phyloP scores from a whole-genome alignment of 2,329 filamentous ascomycete species.

The Colletotrichum siamense region DNA sequence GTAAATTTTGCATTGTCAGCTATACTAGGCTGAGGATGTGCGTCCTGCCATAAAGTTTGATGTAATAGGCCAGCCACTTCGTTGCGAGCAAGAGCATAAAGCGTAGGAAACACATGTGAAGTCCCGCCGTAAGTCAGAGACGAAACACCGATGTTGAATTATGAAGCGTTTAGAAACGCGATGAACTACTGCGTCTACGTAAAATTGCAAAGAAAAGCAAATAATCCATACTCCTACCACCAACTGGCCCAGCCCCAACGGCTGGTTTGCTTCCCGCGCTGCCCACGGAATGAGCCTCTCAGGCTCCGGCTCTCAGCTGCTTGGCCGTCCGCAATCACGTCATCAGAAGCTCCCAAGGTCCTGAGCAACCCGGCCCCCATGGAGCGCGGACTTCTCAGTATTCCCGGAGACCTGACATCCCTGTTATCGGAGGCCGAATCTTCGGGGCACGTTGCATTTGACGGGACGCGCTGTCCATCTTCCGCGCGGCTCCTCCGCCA shows the following conservation, averaged over 20 bases:
- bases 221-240: slow-evolving; percentile 7
- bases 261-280: not conserved
- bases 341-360: not conserved
- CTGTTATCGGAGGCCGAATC: not conserved
- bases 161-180: not conserved
- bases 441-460: slow-evolving; percentile 14
- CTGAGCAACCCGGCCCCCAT: slow-evolving; percentile 6
- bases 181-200: not conserved
- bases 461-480: not conserved
- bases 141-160: not conserved
- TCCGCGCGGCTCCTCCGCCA: not conserved
- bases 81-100: not conserved
- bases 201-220: not conserved
- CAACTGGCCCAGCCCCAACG: slow-evolving; percentile 12
- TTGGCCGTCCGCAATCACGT: not conserved
- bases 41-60: not conserved
- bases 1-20: not conserved
- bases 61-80: not conserved
- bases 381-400: slow-evolving; percentile 12
- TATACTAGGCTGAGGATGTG: not conserved
- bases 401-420: not conserved
- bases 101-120: not conserved
- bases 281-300: not conserved
- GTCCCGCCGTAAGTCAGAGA: not conserved
- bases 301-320: not conserved